Evolutionary conservation across 768 basidiomycete genomes (phyloP).

Genomic region (Mycena crocata): DNA sequence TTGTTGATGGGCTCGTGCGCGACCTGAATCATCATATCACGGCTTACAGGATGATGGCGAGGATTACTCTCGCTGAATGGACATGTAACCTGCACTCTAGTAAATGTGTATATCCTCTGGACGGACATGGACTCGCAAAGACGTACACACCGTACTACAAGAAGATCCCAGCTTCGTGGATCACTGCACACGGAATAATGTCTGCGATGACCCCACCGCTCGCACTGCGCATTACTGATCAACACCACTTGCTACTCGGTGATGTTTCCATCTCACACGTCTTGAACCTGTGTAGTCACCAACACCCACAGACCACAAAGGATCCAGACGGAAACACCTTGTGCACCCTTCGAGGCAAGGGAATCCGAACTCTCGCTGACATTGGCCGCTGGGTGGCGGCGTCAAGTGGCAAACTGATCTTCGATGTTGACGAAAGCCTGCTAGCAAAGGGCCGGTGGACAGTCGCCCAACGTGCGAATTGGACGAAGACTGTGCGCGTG

Average conservation of each 20-base stretch:
- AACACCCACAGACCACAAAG: slow-evolving; percentile 12
- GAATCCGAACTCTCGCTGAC: not conserved
- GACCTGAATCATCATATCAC: slow-evolving; percentile 34
- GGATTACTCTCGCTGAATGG: slow-evolving; percentile 30
- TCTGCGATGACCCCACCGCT: not conserved
- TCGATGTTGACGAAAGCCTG: not conserved
- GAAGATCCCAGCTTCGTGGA: slow-evolving; percentile 5
- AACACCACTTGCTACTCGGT: not conserved
- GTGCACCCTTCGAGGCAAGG: not conserved
- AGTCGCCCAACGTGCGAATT: not conserved
- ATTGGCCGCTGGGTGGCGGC: not conserved
- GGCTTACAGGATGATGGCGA: slow-evolving; percentile 27
- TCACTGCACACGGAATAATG: not conserved
- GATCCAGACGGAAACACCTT: slow-evolving; percentile 15
- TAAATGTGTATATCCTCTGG: slow-evolving; percentile 14
- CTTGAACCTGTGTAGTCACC: not conserved
- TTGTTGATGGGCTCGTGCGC: slow-evolving; percentile 19
- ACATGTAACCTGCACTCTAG: slow-evolving; percentile 26
- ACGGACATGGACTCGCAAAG: not conserved
- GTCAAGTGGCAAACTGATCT: not conserved
- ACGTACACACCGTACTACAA: not conserved
- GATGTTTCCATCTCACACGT: not conserved
- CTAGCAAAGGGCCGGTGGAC: not conserved
- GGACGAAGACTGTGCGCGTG: not conserved
- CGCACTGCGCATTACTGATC: not conserved